Evolutionary conservation across 2,329 filamentous ascomycete species (phyloP).

Genomic region (Aspergillus novoparasiticus): DNA sequence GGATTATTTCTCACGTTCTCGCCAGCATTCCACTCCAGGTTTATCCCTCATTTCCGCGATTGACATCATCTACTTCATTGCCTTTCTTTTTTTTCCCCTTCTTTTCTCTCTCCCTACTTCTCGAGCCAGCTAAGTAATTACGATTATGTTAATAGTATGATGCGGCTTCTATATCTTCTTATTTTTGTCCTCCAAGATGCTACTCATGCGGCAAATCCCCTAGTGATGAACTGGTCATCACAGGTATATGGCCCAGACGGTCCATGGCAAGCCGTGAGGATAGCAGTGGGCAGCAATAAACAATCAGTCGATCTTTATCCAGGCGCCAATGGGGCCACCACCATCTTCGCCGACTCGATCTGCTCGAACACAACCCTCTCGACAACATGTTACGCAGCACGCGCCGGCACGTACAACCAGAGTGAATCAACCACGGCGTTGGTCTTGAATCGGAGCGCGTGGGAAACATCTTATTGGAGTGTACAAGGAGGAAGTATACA

Average conservation of each 20-base stretch:
- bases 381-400: conserved; percentile 18
- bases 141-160: neutral
- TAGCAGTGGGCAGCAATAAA: conserved; percentile 19
- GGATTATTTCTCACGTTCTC: neutral
- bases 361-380: conserved; percentile 20
- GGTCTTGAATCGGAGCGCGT: conserved; percentile 8
- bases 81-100: accelerated
- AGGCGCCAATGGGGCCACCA: conserved; percentile 17
- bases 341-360: conserved; percentile 17
- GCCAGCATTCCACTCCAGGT: neutral
- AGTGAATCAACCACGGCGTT: conserved; percentile 15
- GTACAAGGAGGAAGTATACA: conserved; percentile 17
- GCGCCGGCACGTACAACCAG: conserved; percentile 17
- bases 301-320: conserved; percentile 25
- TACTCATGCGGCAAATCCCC: conserved; percentile 11
- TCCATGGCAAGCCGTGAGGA: conserved; percentile 29
- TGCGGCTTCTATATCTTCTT: conserved; percentile 7
- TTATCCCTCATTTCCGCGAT: neutral
- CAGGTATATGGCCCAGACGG: conserved; percentile 27
- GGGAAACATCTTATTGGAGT: conserved; percentile 17
- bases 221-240: conserved; percentile 21
- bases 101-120: neutral
- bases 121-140: neutral
- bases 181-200: neutral
- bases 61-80: too few species aligned